Evolutionary conservation across 441 rosid genomes (phyloP), one percentile per base, ranked within the genome.

Genomic region (Gossypium schwendimanii): DNA sequence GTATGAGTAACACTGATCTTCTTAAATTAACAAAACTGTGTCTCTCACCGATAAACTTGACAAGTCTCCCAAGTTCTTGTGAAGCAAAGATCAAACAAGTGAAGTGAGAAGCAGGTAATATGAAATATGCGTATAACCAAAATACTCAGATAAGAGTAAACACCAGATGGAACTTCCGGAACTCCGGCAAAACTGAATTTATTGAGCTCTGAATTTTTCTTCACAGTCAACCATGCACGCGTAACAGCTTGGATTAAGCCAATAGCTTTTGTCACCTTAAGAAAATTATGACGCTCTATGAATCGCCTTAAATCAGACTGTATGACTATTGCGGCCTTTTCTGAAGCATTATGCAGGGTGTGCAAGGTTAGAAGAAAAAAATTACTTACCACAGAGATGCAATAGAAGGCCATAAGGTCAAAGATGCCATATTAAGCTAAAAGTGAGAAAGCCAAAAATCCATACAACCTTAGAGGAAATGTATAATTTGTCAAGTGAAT

Each of bases 291-390:
- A 73, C 80, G 86, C 44, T 78, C 90, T 39, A 72, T 59, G 60
- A 78, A 80, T 77, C 83, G 79, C 82, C 93, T 88, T 54, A 82
- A 77, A 69, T 71, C 78, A 26, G 91, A 83, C 81, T 94, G 64
- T 60, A 94, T 90, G 75, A 80, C 78, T 68, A 26, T 75, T 76
- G 90, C 94, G 24, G 95, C 93, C 78, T 53, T 81, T 71, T 86
- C 96, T 89, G 72, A 82, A 78, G 70, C 58, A 76, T 69, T 20
- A 21, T 10, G 31, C 18, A 65, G 67, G 33, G 63, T 45, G 57
- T 63, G 67, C 74, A 58, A 47, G 31, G 57, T 61, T 44, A 69
- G 69, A 61, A 69, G 65, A 67, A 17, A 63, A 71, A 64, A 57
- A n/a, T 39, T 72, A 50, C 63, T 58, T 28, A 55, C 11, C 50